These are phyloP conservation scores for Macadamia tetraphylla DNA, from an alignment of 164 flowering plant species.

Conservation along the genomic window DNA sequence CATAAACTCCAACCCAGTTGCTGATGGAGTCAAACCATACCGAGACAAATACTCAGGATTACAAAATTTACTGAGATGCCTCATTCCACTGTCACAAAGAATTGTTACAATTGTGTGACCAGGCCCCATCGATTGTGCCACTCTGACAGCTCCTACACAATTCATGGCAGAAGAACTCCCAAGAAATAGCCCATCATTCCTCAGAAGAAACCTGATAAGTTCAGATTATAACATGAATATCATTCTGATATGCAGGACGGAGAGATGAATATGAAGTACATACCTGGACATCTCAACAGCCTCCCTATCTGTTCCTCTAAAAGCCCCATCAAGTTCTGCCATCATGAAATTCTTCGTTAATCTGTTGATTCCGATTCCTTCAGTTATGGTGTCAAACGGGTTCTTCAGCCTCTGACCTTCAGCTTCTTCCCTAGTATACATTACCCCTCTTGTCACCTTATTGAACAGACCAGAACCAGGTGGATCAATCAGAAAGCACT, in stretches of 20 bases:
- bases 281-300: constrained; percentile 99
- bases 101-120: constrained; percentile 91
- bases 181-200: constrained; percentile 87
- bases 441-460: constrained; percentile 92
- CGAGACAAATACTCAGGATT: constrained; percentile 53
- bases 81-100: constrained; percentile 90
- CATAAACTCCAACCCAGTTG: constrained; percentile 68
- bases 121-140: constrained; percentile 75
- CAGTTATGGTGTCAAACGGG: constrained; percentile 98
- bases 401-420: constrained; percentile 90
- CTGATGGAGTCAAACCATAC: constrained; percentile 63
- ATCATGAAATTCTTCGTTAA: constrained; percentile 70
- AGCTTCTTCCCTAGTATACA: constrained; percentile 94
- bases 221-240: neutral
- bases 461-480: constrained; percentile 97
- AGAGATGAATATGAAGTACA: constrained; percentile 8
- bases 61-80: constrained; percentile 85
- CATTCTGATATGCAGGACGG: neutral
- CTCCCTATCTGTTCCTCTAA: constrained; percentile 78
- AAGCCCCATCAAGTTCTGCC: constrained; percentile 93
- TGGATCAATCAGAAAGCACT: constrained; percentile 85
- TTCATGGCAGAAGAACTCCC: constrained; percentile 99
- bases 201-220: constrained; percentile 69
- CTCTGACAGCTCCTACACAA: constrained; percentile 91
- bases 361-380: constrained; percentile 94